These are phyloP conservation scores for Coemansia sp. DNA, from an alignment of 192 early-diverging fungal species.

Conservation along the genomic window DNA sequence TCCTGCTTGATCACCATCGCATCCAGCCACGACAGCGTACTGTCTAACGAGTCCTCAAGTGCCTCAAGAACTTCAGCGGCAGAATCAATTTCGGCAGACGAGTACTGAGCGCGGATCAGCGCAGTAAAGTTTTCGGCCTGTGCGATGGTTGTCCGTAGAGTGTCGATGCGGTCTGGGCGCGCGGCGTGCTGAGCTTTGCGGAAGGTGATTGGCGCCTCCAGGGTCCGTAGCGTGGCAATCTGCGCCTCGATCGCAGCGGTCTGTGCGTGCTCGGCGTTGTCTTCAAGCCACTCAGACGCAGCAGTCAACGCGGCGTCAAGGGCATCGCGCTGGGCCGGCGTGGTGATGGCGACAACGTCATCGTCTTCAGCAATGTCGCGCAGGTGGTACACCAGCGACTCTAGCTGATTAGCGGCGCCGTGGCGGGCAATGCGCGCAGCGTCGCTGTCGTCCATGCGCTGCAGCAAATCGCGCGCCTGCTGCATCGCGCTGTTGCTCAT, in stretches of 20 bases:
- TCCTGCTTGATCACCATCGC: slow-evolving; percentile 62
- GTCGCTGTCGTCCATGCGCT: slow-evolving; percentile 75
- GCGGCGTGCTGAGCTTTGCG: slow-evolving; percentile 56
- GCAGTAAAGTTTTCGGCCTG: slow-evolving; percentile 54
- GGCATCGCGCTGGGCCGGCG: slow-evolving; percentile 67
- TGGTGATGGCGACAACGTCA: slow-evolving; percentile 64
- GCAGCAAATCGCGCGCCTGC: slow-evolving; percentile 54
- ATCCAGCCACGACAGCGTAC: slow-evolving; percentile 60
- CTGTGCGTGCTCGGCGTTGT: slow-evolving; percentile 67
- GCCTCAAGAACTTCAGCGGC: slow-evolving; percentile 34
- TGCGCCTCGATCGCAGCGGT: slow-evolving; percentile 45
- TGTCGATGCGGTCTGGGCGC: slow-evolving; percentile 58
- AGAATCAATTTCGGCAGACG: slow-evolving; percentile 56
- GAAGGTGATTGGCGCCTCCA: slow-evolving; percentile 46
- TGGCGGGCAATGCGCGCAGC: slow-evolving; percentile 65
- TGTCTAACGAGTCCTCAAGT: slow-evolving; percentile 57
- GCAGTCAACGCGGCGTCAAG: slow-evolving; percentile 60
- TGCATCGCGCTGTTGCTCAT: slow-evolving; percentile 46
- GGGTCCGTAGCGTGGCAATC: slow-evolving; percentile 45
- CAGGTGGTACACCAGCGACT: slow-evolving; percentile 84
- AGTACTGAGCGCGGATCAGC: slow-evolving; percentile 44
- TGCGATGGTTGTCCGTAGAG: slow-evolving; percentile 45
- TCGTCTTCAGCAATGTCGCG: slow-evolving; percentile 83
- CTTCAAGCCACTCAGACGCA: slow-evolving; percentile 84
- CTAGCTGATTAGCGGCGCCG: slow-evolving; percentile 84